Percentiles rank a stretch among this genome's conserved stretches.
Conservation (phyloP, 148 eudicot species). For the Rhododendron molle region DNA sequence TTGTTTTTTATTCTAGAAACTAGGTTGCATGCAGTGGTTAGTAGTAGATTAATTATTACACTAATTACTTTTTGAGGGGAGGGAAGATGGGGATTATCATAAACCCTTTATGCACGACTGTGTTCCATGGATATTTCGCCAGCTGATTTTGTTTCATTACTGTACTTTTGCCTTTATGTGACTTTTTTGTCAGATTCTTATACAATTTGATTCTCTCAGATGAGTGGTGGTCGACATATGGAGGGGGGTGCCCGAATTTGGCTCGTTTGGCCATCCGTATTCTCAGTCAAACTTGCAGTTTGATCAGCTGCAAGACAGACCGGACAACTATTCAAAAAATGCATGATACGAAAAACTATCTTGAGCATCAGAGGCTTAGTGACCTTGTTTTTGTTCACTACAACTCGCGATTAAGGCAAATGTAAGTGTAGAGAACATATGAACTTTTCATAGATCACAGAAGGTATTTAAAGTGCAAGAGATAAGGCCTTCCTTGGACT, state of each 20-base stretch:
- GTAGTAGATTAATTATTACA: neutral
- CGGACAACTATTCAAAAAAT: constrained; percentile 48
- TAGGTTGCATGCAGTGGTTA: neutral
- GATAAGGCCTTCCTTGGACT: neutral
- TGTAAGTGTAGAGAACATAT: constrained; percentile 35
- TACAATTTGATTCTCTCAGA: constrained; percentile 32
- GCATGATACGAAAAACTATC: constrained; percentile 55
- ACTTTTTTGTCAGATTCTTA: neutral
- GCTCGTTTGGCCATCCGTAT: constrained; percentile 81
- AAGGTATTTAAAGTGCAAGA: neutral
- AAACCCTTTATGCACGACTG: neutral
- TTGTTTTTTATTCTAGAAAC: neutral
- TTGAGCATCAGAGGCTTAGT: constrained; percentile 74
- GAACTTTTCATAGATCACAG: neutral
- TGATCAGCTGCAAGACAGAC: constrained; percentile 41
- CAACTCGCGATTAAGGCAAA: constrained; percentile 66
- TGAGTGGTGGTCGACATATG: constrained; percentile 98
- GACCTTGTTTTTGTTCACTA: constrained; percentile 82
- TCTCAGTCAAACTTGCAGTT: constrained; percentile 84
- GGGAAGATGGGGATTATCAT: neutral
- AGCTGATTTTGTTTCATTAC: neutral
- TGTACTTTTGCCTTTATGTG: neutral
- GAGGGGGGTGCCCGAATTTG: constrained; percentile 88
- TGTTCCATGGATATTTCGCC: neutral
- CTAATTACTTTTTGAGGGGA: neutral